Evolutionary conservation across 495 filamentous ascomycete genomes (phyloP), one percentile per base, ranked within the genome.

Genomic region (Aspergillus ostianus): DNA sequence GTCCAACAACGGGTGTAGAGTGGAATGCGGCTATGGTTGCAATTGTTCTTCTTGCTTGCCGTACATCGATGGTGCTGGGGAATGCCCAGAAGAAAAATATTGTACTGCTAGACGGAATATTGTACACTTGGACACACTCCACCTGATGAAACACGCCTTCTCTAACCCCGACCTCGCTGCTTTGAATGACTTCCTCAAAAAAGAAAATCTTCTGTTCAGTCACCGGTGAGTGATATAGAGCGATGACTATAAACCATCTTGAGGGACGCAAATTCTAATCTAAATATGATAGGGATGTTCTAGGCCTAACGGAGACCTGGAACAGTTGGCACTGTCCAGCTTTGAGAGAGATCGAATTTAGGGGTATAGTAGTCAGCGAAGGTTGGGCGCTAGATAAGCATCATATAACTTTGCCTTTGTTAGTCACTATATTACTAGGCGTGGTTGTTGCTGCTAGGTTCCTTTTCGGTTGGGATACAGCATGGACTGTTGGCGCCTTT

Each of bases 41-140:
- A 26, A 26, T 2, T 26, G 23, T 26, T 26, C 4, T 26, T 26
- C 23, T 26, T 26, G 23, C 4, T 26, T 26, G 23, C 23, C 23
- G 4, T 26, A 4, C 23, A 2, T 26, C 23, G 23, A 26, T 26
- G 23, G 4, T 26, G 23, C 23, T 26, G 4, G 23, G 23, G 23
- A 26, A 26, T 26, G 23, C 23, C 23, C 23, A 26, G 23, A 26
- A 26, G 23, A 26, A 26, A 26, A 2, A 26, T 2, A 26, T 26
- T 2, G 23, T 26, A 26, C 23, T 26, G 23, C 23, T 26, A 26
- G 23, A 26, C 23, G 23, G 23, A 26, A 26, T 26, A 26, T 26
- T 84, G 2, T 48, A 48, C 20, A 48, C 7, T n/a, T 48, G 20
- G 15, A 48, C 1, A n/a, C 20, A n/a, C 46, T 48, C 4, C 20